These are phyloP conservation scores for Pseudodiploospora longispora DNA, from an alignment of 2,329 filamentous ascomycete species.

Conservation along the genomic window DNA sequence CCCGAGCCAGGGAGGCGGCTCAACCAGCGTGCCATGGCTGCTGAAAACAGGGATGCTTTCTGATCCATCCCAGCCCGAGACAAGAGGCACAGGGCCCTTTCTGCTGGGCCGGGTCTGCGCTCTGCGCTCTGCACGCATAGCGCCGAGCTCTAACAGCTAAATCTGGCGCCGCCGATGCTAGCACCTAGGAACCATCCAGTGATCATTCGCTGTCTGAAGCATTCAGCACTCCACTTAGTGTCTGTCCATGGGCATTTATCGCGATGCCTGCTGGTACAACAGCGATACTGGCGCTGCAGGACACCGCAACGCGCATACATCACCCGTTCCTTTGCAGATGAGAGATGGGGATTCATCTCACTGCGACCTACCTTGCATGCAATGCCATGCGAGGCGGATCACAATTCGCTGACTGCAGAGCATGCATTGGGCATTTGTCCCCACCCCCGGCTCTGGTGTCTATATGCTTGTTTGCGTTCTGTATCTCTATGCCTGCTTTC, in stretches of 20 bases:
- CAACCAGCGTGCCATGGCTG: conserved; percentile 6
- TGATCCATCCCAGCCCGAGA: too few species aligned
- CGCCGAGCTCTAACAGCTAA: neutral
- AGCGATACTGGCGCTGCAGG: conserved; percentile 3
- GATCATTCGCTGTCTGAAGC: too few species aligned
- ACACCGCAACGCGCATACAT: conserved; percentile 3
- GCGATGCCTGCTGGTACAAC: neutral
- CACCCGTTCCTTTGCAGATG: conserved; percentile 1
- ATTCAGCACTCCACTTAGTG: too few species aligned
- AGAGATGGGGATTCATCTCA: too few species aligned
- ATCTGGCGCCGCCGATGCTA: neutral
- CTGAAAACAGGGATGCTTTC: conserved; percentile 9
- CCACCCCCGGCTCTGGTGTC: conserved; percentile 7
- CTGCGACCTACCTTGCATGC: neutral
- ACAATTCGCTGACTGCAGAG: neutral
- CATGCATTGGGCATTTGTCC: conserved; percentile 7
- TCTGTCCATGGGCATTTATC: too few species aligned
- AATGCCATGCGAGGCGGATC: conserved; percentile 9
- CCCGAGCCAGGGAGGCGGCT: conserved; percentile 7
- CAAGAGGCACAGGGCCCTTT: too few species aligned
- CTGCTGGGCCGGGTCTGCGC: too few species aligned
- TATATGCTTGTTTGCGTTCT: too few species aligned
- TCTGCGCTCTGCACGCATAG: too few species aligned
- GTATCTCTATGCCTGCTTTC: too few species aligned
- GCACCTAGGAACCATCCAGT: neutral